Conservation (phyloP, 352 stramenopile genomes). For the Globisporangium alternatum region DNA sequence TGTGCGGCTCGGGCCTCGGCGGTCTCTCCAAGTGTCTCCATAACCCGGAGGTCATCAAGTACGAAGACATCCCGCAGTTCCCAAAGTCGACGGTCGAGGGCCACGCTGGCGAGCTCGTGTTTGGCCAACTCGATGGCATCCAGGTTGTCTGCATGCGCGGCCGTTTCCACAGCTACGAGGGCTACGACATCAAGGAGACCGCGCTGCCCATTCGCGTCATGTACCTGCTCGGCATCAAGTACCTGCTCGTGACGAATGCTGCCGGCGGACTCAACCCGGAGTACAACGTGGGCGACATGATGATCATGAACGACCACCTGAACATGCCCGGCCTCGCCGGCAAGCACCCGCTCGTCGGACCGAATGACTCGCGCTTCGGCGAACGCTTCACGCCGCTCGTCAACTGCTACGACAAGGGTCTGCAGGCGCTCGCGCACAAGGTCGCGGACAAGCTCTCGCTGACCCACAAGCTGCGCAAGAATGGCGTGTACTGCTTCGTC, state of each 20-base stretch:
- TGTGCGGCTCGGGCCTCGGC: slow-evolving; percentile 95
- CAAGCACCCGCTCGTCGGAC: slow-evolving; percentile 93
- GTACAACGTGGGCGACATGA: slow-evolving; percentile 96
- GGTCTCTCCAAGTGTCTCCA: slow-evolving; percentile 89
- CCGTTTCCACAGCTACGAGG: slow-evolving; percentile 97
- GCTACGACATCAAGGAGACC: slow-evolving; percentile 93
- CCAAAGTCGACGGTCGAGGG: slow-evolving; percentile 91
- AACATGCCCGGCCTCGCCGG: slow-evolving; percentile 92
- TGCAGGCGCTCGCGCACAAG: slow-evolving; percentile 79
- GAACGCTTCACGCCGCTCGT: slow-evolving; percentile 94
- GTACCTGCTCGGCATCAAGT: slow-evolving; percentile 93
- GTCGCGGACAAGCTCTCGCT: slow-evolving; percentile 84
- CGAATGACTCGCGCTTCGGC: slow-evolving; percentile 94
- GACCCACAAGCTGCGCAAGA: slow-evolving; percentile 71
- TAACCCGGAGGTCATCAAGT: slow-evolving; percentile 89
- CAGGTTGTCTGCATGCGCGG: slow-evolving; percentile 93
- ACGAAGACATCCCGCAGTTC: slow-evolving; percentile 93
- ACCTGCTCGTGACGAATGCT: slow-evolving; percentile 96
- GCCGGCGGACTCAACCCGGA: slow-evolving; percentile 92
- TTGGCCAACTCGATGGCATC: slow-evolving; percentile 83
- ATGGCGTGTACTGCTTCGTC: slow-evolving; percentile 96
- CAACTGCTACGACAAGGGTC: slow-evolving; percentile 91
- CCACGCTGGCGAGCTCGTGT: slow-evolving; percentile 95
- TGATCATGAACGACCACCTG: slow-evolving; percentile 96
- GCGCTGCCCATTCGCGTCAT: slow-evolving; percentile 95